Evolutionary conservation across 352 stramenopile genomes (phyloP).

Genomic region (Globisporangium sylvaticum): DNA sequence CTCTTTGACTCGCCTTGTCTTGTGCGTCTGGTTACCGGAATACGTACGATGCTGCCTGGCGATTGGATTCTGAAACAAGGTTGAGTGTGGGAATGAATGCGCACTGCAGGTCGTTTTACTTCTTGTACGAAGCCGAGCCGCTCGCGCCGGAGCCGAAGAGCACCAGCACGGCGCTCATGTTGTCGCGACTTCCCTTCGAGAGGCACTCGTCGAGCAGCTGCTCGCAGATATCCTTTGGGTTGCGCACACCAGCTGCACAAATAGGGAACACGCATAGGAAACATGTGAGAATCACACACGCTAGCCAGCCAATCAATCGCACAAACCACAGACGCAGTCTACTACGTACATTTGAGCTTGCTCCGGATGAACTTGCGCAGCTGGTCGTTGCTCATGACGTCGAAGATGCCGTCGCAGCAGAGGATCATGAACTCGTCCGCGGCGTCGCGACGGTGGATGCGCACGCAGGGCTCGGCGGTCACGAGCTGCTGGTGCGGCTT

Average conservation of each 20-base stretch:
- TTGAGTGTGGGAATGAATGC: neutral
- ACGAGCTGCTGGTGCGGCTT: slow-evolving; percentile 84
- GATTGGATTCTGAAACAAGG: neutral
- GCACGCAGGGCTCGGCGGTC: slow-evolving; percentile 79
- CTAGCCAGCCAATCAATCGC: no score
- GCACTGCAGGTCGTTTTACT: neutral
- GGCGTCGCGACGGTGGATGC: slow-evolving; percentile 59
- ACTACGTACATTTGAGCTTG: slow-evolving; percentile 53
- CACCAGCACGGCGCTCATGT: slow-evolving; percentile 85
- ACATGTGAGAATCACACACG: no score
- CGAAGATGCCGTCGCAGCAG: slow-evolving; percentile 92
- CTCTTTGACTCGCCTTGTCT: neutral
- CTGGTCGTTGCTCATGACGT: slow-evolving; percentile 94
- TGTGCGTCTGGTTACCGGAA: neutral
- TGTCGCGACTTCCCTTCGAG: slow-evolving; percentile 77
- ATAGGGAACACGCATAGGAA: neutral
- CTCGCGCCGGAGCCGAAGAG: slow-evolving; percentile 51
- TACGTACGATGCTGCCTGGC: neutral
- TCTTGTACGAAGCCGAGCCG: slow-evolving; percentile 17
- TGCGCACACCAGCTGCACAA: slow-evolving; percentile 24
- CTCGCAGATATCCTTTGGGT: slow-evolving; percentile 68
- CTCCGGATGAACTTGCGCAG: slow-evolving; percentile 86
- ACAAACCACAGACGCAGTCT: neutral
- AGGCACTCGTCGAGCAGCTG: slow-evolving; percentile 80
- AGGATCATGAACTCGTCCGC: slow-evolving; percentile 92